A percentile compares a stretch with the other conserved stretches of the same genome.
These are phyloP conservation scores for Debaryomycetaceae sp. DNA, from an alignment of 1,139 yeast genomes.

Conservation along the genomic window DNA sequence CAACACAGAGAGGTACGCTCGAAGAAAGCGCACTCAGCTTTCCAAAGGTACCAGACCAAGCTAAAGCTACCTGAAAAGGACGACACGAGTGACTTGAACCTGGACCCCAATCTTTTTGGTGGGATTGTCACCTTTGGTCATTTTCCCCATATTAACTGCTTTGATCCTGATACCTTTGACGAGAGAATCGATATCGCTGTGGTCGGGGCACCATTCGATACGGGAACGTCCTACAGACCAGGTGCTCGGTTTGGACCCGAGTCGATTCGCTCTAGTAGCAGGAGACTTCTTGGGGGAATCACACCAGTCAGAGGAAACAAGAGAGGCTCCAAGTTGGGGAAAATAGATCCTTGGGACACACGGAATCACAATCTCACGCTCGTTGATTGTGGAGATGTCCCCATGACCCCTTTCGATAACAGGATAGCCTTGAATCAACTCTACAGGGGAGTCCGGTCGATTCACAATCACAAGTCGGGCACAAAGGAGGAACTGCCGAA, in stretches of 20 bases:
- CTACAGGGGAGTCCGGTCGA: conserved; percentile 47
- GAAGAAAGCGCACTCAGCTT: conserved; percentile 14
- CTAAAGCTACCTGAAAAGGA: conserved; percentile 33
- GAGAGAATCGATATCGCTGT: conserved; percentile 40
- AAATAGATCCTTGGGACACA: conserved; percentile 22
- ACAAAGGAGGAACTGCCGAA: conserved; percentile 11
- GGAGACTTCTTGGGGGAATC: conserved; percentile 34
- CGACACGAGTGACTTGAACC: conserved; percentile 28
- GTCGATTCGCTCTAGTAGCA: conserved; percentile 37
- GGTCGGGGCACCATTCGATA: conserved; percentile 52
- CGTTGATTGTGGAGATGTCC: conserved; percentile 56
- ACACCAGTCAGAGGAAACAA: conserved; percentile 26
- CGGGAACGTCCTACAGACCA: conserved; percentile 47
- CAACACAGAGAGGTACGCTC: conserved; percentile 5
- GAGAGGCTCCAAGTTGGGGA: conserved; percentile 19
- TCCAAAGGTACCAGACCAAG: conserved; percentile 18
- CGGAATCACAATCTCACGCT: conserved; percentile 30
- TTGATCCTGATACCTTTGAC: conserved; percentile 16
- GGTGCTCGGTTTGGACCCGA: conserved; percentile 54
- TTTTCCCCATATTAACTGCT: conserved; percentile 37
- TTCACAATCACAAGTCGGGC: conserved; percentile 25
- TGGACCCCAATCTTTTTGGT: conserved; percentile 24
- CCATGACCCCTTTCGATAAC: conserved; percentile 55
- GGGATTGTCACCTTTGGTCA: conserved; percentile 49
- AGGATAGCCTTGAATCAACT: conserved; percentile 51